These are phyloP conservation scores for Actinidia polygama DNA, from an alignment of 179 eudicot genomes.

Conservation along the genomic window DNA sequence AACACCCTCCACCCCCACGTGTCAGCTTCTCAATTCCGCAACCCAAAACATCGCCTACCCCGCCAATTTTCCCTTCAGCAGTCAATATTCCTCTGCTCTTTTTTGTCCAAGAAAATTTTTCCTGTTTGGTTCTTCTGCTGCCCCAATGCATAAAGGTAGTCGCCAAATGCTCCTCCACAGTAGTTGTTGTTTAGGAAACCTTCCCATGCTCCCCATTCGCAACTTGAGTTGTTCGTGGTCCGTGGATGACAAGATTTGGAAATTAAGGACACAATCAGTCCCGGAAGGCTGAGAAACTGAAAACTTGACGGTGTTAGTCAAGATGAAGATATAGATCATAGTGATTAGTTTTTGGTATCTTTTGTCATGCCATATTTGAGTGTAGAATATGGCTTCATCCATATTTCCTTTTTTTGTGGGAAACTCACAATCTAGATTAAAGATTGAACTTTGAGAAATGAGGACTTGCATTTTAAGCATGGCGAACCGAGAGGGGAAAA, in stretches of 20 bases:
- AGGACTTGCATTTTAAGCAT: not conserved
- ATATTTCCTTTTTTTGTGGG: not conserved
- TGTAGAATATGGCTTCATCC: not conserved
- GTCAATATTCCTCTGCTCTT: conserved; percentile 29
- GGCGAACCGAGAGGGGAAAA: not conserved
- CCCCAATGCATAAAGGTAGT: conserved; percentile 35
- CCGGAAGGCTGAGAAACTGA: conserved; percentile 21
- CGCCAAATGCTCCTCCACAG: conserved; percentile 28
- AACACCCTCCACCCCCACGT: conserved; percentile 30
- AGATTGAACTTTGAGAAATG: not conserved
- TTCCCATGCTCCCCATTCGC: conserved; percentile 30
- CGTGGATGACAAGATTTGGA: not conserved
- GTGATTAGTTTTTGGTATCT: no score
- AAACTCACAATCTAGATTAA: not conserved
- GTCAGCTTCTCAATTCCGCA: conserved; percentile 34
- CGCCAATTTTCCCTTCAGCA: not conserved
- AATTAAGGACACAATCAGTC: conserved; percentile 22
- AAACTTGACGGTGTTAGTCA: conserved; percentile 11
- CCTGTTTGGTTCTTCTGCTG: conserved; percentile 32
- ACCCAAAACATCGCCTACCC: conserved; percentile 16
- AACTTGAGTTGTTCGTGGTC: not conserved
- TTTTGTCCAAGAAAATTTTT: conserved; percentile 23
- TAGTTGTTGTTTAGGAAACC: conserved; percentile 22
- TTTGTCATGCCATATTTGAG: not conserved
- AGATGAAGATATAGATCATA: conserved; percentile 7